Evolutionary conservation across 768 basidiomycete genomes (phyloP), one percentile per base, ranked within the genome.

Genomic region (Collybiopsis confluens): DNA sequence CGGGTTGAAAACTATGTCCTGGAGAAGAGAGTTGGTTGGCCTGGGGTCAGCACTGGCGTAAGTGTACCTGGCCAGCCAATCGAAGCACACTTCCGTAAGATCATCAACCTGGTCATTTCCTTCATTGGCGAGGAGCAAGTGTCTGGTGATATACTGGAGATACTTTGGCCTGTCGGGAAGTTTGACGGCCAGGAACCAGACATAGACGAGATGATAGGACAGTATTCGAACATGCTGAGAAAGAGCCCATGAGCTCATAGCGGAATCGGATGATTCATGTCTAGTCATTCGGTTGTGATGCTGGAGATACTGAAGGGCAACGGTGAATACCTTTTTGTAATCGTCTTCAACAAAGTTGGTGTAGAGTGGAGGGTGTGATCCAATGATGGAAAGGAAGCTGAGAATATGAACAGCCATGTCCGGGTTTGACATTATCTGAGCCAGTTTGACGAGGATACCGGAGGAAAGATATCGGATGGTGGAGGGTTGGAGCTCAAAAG

Each of bases 401-500:
- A 98, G 83, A 65, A 98, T 95, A 65, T 98, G 95, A n/a, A 95
- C 88, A 5, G 93, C 88, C 80, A 98, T 88, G 56, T 85, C 85
- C 2, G 92, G 84, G 51, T 90, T 93, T 1, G 92, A 92, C 86
- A 98, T 95, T 70, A 98, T 96, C 65, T 90, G 88, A 6, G 89
- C 86, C 26, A 98, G 78, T 67, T 90, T 91, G 61, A 88, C 87
- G 54, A 98, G 73, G 49, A 97, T 92, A 33, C 79, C 75, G 47
- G 47, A 80, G 6, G 92, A 80, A 33, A 98, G 74, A 61, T 77
- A 83, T 58, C 87, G 89, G 24, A 86, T 90, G 68, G 94, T 81
- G 6, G 90, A 90, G 6, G 82, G 72, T 46, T 85, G 87, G 13
- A 98, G 70, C 65, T 98, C 97, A 64, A 91, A 95, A 0, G 92